Evolutionary conservation across 2,329 filamentous ascomycete species (phyloP).

Genomic region (Monascus ruber): DNA sequence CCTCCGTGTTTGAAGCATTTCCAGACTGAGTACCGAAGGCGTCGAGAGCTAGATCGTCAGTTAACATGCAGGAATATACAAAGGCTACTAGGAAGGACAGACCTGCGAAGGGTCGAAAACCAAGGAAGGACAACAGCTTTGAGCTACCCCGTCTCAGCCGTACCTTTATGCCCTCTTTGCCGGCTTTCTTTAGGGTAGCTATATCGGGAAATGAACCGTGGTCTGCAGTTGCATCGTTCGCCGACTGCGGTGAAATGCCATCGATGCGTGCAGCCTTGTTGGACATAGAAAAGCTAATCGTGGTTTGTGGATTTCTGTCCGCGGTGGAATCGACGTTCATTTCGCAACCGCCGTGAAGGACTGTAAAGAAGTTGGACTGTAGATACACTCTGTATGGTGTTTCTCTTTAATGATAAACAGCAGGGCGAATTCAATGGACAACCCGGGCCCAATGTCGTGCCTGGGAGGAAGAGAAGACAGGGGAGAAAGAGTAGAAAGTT

Average conservation of each 20-base stretch:
- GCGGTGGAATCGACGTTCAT: constrained; percentile 12
- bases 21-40: not conserved
- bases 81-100: not conserved
- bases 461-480: too few relatives aligned
- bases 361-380: too few relatives aligned
- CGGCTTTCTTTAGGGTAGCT: constrained; percentile 3
- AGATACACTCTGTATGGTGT: too few relatives aligned
- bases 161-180: constrained; percentile 16
- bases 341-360: not conserved
- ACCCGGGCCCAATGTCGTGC: too few relatives aligned
- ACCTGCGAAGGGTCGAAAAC: constrained; percentile 18
- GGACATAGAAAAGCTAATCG: constrained; percentile 13
- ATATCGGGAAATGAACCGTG: constrained; percentile 14
- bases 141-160: constrained; percentile 26
- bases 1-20: not conserved
- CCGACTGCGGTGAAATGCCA: constrained; percentile 6
- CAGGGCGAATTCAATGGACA: too few relatives aligned
- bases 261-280: constrained; percentile 8
- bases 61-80: not conserved
- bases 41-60: not conserved
- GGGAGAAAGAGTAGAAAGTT: too few relatives aligned
- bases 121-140: constrained; percentile 25
- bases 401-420: too few relatives aligned
- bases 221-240: constrained; percentile 13
- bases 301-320: constrained; percentile 12